phyloP scores from a whole-genome alignment of 345 rosid genomes.

The Moricandia moricandioides region DNA sequence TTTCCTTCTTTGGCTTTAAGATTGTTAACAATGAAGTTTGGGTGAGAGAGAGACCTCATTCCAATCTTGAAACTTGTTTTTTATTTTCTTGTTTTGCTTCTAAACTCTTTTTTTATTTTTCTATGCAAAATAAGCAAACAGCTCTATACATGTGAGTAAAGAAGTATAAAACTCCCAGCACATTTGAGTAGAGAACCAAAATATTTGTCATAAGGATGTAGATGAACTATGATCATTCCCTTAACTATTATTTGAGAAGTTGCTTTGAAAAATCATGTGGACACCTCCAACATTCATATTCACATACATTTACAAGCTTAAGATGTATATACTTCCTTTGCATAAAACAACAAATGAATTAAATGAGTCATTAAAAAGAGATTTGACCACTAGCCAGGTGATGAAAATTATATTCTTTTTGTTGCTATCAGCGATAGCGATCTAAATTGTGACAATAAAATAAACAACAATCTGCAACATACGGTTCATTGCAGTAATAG shows the following conservation, averaged over 20 bases:
- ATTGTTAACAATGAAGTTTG: conserved; percentile 16
- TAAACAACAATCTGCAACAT: too few species aligned
- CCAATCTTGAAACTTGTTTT: background rate
- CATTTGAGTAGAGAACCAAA: background rate
- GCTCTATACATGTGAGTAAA: background rate
- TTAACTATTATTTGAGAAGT: background rate
- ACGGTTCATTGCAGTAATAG: too few species aligned
- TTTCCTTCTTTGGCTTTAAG: background rate
- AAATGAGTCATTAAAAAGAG: background rate
- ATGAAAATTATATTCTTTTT: too few species aligned
- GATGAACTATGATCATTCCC: background rate
- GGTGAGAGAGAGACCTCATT: conserved; percentile 8
- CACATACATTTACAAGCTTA: background rate
- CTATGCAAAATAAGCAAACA: background rate
- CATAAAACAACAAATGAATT: background rate
- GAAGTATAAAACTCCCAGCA: background rate
- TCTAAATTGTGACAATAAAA: too few species aligned
- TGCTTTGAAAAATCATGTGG: background rate
- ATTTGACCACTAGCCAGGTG: background rate
- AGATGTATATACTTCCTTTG: background rate
- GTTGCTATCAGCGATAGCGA: too few species aligned
- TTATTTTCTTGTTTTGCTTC: background rate
- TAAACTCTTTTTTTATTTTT: background rate
- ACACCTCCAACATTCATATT: background rate
- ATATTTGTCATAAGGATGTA: background rate